phyloP scores from a whole-genome alignment of 1,139 yeast genomes.

The Lizanozyma gosingica region DNA sequence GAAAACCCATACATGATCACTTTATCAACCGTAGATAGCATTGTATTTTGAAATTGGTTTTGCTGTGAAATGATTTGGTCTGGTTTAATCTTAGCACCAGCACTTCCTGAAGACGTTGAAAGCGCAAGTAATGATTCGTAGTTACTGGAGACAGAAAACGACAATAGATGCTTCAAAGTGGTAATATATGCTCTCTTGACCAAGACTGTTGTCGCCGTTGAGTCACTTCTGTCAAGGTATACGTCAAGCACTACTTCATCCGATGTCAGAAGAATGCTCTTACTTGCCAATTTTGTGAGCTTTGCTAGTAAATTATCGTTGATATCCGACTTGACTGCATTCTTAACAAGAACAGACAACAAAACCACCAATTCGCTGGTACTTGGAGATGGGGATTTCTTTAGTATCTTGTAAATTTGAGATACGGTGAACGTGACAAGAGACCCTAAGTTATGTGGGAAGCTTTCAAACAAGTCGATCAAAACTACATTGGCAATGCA shows the following conservation, averaged over 20 bases:
- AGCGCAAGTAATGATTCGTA: conserved; percentile 29
- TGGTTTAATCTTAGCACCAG: conserved; percentile 36
- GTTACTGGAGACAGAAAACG: conserved; percentile 26
- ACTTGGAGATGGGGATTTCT: conserved; percentile 20
- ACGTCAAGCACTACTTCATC: conserved; percentile 13
- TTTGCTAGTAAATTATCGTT: conserved; percentile 35
- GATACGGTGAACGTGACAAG: conserved; percentile 26
- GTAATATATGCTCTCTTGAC: conserved; percentile 26
- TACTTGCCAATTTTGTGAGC: conserved; percentile 24
- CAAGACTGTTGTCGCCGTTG: conserved; percentile 15
- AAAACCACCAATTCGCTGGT: conserved; percentile 24
- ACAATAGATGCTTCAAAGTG: conserved; percentile 24
- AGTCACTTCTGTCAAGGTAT: conserved; percentile 6
- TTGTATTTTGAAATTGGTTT: conserved; percentile 24
- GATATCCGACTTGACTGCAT: conserved; percentile 30
- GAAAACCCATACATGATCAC: conserved; percentile 21
- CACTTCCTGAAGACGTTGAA: conserved; percentile 28
- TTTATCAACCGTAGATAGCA: conserved; percentile 26
- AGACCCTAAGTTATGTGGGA: conserved; percentile 30
- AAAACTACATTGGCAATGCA: conserved; percentile 24
- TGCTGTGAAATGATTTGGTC: conserved; percentile 36
- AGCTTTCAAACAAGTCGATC: conserved; percentile 30
- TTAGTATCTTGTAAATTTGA: conserved; percentile 32
- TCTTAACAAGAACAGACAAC: conserved; percentile 25
- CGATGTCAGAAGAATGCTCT: conserved; percentile 14